phyloP scores from a whole-genome alignment of 768 basidiomycete species.

The Neoboletus brunneissimus region DNA sequence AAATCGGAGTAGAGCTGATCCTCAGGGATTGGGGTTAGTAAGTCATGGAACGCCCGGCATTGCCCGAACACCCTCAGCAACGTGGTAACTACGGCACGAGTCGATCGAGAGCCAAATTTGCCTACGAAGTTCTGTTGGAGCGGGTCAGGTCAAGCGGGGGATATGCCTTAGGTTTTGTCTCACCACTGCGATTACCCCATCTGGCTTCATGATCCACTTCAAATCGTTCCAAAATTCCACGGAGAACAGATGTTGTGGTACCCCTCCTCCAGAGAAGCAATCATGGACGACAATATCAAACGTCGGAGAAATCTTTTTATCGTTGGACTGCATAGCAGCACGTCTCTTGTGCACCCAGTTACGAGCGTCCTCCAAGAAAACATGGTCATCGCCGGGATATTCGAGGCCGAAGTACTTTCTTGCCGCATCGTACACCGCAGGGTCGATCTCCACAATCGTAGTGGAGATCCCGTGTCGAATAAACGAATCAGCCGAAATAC shows the following conservation, averaged over 20 bases:
- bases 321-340: conserved; percentile 24
- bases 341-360: conserved; percentile 54
- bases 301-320: neutral
- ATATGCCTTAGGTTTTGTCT: conserved; percentile 28
- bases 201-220: conserved; percentile 56
- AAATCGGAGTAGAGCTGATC: conserved; percentile 52
- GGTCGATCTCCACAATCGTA: conserved; percentile 92
- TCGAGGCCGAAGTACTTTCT: conserved; percentile 76
- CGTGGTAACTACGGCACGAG: conserved; percentile 67
- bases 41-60: conserved; percentile 85
- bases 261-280: conserved; percentile 91
- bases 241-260: conserved; percentile 84
- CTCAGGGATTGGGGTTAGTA: conserved; percentile 41
- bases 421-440: conserved; percentile 83
- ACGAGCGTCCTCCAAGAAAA: conserved; percentile 79
- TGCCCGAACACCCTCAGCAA: conserved; percentile 66
- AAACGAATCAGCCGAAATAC: conserved; percentile 77
- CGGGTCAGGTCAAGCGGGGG: conserved; percentile 1
- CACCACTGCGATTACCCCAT: conserved; percentile 81
- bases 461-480: conserved; percentile 64
- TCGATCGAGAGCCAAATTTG: conserved; percentile 55
- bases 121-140: conserved; percentile 78
- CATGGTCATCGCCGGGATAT: conserved; percentile 52
- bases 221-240: conserved; percentile 79
- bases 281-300: conserved; percentile 85